Evolutionary conservation across 2,329 filamentous ascomycete genomes (phyloP).

Genomic region (Pseudocercospora ulei): DNA sequence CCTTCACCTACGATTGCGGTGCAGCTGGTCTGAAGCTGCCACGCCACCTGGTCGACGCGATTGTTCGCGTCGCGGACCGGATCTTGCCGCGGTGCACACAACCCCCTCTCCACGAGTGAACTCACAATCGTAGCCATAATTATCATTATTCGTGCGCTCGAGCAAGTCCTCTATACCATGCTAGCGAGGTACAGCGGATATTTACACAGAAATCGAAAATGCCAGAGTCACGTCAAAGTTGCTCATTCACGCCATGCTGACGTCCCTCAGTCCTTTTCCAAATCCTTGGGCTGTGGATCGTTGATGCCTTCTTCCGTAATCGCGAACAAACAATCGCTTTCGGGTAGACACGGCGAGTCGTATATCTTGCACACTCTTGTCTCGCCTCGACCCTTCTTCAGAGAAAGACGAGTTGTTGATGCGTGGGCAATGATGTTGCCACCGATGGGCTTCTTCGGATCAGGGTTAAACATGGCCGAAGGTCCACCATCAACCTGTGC

Average conservation of each 20-base stretch:
- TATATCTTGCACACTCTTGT: conserved; percentile 99
- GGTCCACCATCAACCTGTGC: conserved; percentile 95
- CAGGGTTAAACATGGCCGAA: conserved; percentile 96
- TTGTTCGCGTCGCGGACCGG: neutral
- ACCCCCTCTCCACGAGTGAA: neutral
- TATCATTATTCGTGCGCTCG: conserved; percentile 9
- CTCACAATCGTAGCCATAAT: neutral
- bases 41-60: conserved; percentile 9
- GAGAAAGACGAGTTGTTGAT: conserved; percentile 82
- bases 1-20: too few species aligned
- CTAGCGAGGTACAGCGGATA: conserved; percentile 1
- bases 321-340: conserved; percentile 92
- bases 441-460: conserved; percentile 97
- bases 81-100: neutral
- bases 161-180: conserved; percentile 1
- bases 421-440: conserved; percentile 98
- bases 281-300: conserved; percentile 87
- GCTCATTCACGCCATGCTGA: neutral
- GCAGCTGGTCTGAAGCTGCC: conserved; percentile 4
- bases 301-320: conserved; percentile 96
- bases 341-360: conserved; percentile 90
- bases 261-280: conserved; percentile 61
- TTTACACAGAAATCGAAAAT: conserved; percentile 7
- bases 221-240: neutral
- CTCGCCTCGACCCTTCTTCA: conserved; percentile 92